Evolutionary conservation across 116 monocot genomes (phyloP).

Genomic region (Papilionanthe hybrid): DNA sequence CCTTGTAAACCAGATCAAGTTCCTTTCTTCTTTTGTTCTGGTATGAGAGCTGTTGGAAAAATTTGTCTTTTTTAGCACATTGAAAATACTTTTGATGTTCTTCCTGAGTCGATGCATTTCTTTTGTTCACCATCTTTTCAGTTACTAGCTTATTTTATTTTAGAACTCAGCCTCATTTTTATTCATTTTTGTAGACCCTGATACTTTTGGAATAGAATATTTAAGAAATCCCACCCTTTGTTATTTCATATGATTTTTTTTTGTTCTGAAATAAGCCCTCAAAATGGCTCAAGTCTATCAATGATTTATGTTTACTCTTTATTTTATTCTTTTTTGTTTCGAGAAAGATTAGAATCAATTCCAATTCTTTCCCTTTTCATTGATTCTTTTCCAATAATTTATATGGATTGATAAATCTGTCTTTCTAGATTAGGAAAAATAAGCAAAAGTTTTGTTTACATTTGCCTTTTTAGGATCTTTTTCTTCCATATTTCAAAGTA

Average conservation of each 20-base stretch:
- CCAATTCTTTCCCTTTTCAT: neutral
- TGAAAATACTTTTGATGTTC: too few relatives aligned
- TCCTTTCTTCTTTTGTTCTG: too few relatives aligned
- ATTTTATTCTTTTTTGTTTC: neutral
- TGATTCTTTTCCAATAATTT: neutral
- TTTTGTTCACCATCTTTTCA: too few relatives aligned
- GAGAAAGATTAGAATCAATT: neutral
- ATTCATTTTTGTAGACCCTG: too few relatives aligned
- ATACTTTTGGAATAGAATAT: neutral
- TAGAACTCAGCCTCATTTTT: too few relatives aligned
- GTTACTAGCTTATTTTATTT: too few relatives aligned
- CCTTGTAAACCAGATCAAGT: too few relatives aligned
- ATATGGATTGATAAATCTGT: neutral
- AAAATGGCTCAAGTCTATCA: neutral
- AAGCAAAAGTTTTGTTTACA: neutral
- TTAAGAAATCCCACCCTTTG: neutral
- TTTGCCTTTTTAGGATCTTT: neutral
- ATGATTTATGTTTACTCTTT: neutral
- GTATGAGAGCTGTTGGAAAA: too few relatives aligned
- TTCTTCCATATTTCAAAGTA: neutral
- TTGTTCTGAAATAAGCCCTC: neutral
- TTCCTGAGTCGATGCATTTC: too few relatives aligned
- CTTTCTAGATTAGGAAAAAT: neutral
- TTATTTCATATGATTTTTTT: neutral
- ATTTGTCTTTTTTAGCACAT: too few relatives aligned